These are phyloP conservation scores for Chalaropsis thielavioides DNA, from an alignment of 2,329 filamentous ascomycete species.

Conservation along the genomic window DNA sequence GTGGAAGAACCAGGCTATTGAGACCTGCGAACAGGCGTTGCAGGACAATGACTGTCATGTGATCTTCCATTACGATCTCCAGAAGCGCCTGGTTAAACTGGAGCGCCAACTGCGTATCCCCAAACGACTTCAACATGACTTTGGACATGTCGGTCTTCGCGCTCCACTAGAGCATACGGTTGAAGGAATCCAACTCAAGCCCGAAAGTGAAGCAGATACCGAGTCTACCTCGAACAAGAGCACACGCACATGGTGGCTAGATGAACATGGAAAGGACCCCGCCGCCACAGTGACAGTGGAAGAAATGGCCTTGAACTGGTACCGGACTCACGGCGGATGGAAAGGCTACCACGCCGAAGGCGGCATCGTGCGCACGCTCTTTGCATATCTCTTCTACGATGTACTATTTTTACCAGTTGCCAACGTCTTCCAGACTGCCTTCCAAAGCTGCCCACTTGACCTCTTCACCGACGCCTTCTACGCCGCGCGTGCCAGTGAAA, in stretches of 20 bases:
- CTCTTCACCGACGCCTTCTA: conserved; percentile 90
- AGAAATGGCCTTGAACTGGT: conserved; percentile 81
- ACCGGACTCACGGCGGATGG: conserved; percentile 61
- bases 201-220: conserved; percentile 23
- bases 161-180: conserved; percentile 63
- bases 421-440: conserved; percentile 93
- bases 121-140: conserved; percentile 80
- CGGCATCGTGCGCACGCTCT: conserved; percentile 79
- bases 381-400: conserved; percentile 84
- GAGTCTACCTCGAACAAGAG: conserved; percentile 25
- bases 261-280: conserved; percentile 47
- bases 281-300: conserved; percentile 77
- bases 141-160: conserved; percentile 66
- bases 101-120: conserved; percentile 73
- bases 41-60: conserved; percentile 82
- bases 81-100: conserved; percentile 84
- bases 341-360: conserved; percentile 92
- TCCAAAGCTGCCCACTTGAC: conserved; percentile 86
- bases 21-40: conserved; percentile 73
- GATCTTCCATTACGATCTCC: conserved; percentile 85
- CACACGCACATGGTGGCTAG: conserved; percentile 76
- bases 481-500: conserved; percentile 68
- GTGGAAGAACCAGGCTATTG: conserved; percentile 63
- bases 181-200: conserved; percentile 56
- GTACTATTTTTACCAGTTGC: conserved; percentile 85